These are phyloP conservation scores for Ramularia endophylla DNA, from an alignment of 2,329 filamentous ascomycete genomes.

Conservation along the genomic window DNA sequence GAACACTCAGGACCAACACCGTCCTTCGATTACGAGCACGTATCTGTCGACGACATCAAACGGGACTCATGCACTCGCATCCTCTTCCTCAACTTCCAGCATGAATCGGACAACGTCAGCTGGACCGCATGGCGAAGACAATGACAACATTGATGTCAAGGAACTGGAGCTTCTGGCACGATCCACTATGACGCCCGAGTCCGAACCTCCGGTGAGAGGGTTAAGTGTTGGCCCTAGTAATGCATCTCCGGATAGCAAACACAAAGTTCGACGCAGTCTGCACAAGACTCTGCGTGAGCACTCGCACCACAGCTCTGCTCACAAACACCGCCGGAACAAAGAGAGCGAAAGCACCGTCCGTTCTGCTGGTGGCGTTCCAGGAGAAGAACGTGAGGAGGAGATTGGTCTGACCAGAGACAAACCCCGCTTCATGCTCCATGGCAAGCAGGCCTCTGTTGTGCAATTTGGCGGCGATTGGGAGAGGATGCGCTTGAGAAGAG, in stretches of 20 bases:
- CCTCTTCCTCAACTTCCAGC: slow-evolving; percentile 28
- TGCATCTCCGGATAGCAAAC: slow-evolving; percentile 25
- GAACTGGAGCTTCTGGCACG: slow-evolving; percentile 23
- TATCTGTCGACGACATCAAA: slow-evolving; percentile 20
- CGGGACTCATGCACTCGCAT: slow-evolving; percentile 20
- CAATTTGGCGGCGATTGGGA: slow-evolving; percentile 87
- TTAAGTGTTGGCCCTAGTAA: slow-evolving; percentile 3
- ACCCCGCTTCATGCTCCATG: slow-evolving; percentile 91
- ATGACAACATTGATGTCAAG: slow-evolving; percentile 17
- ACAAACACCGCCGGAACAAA: slow-evolving; percentile 69
- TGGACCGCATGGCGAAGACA: slow-evolving; percentile 9
- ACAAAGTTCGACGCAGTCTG: slow-evolving; percentile 67
- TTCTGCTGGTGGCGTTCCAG: slow-evolving; percentile 22
- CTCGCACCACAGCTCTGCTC: slow-evolving; percentile 37
- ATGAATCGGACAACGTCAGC: slow-evolving; percentile 18
- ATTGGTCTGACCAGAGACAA: slow-evolving; percentile 66
- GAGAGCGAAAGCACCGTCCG: slow-evolving; percentile 59
- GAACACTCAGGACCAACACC: slow-evolving; percentile 25
- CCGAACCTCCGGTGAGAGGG: neutral
- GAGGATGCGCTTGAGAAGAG: slow-evolving; percentile 28
- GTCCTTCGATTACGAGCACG: slow-evolving; percentile 30
- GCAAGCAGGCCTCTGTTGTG: slow-evolving; percentile 95
- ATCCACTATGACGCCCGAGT: slow-evolving; percentile 12
- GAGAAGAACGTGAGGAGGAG: slow-evolving; percentile 44
- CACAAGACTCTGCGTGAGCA: slow-evolving; percentile 85